A percentile compares a stretch with the other conserved stretches of the same genome.
These are phyloP conservation scores for Amanita exitialis DNA, from an alignment of 768 basidiomycete species.

Conservation along the genomic window DNA sequence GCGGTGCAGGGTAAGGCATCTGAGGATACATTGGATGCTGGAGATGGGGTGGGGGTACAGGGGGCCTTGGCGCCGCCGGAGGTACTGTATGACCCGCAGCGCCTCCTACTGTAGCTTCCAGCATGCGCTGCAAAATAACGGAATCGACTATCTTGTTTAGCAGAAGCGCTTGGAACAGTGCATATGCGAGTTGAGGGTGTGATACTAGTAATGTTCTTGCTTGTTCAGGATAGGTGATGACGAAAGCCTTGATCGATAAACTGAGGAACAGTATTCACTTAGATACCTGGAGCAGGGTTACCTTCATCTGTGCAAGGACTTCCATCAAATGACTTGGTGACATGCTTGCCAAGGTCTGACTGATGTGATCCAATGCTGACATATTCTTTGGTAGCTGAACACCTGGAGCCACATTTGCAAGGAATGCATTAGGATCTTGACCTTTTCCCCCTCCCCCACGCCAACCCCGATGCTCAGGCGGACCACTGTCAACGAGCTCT, in stretches of 20 bases:
- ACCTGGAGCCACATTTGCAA: slow-evolving; percentile 66
- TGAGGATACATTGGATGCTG: slow-evolving; percentile 40
- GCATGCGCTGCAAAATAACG: slow-evolving; percentile 67
- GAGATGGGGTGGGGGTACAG: slow-evolving; percentile 23
- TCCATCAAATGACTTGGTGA: slow-evolving; percentile 82
- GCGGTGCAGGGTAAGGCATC: slow-evolving; percentile 21
- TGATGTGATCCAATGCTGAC: slow-evolving; percentile 74
- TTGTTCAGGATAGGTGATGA: slow-evolving; percentile 86
- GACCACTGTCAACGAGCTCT: slow-evolving; percentile 64
- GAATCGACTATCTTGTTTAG: slow-evolving; percentile 92
- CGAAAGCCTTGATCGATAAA: slow-evolving; percentile 57
- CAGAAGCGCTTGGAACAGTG: slow-evolving; percentile 89
- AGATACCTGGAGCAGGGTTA: slow-evolving; percentile 26
- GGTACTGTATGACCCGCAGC: slow-evolving; percentile 1
- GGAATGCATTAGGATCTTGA: slow-evolving; percentile 42
- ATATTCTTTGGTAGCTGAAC: slow-evolving; percentile 62
- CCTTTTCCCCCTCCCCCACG: slow-evolving; percentile 44
- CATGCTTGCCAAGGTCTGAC: slow-evolving; percentile 75
- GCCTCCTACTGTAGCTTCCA: slow-evolving; percentile 24
- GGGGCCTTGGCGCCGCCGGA: slow-evolving; percentile 7
- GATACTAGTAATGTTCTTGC: slow-evolving; percentile 68
- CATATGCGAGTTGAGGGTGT: slow-evolving; percentile 93
- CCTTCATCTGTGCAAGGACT: slow-evolving; percentile 97
- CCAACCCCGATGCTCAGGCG: slow-evolving; percentile 41
- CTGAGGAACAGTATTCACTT: slow-evolving; percentile 2